Evolutionary conservation across 495 filamentous ascomycete genomes (phyloP), one percentile per base, ranked within the genome.

Genomic region (Talaromyces wortmannii): DNA sequence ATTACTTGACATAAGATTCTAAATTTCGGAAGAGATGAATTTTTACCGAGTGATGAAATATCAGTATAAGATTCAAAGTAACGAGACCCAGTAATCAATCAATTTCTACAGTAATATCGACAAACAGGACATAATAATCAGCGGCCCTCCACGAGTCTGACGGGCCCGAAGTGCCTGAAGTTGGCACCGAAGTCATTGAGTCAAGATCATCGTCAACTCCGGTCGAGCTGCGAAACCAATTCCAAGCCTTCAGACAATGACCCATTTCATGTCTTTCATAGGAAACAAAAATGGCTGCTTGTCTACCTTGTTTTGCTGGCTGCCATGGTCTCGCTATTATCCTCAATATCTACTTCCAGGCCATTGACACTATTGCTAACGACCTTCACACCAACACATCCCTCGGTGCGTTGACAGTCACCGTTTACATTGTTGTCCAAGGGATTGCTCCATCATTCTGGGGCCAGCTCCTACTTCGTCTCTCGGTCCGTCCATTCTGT

Each of bases 321-420:
- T 0, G 71, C 65, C 53, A 66, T 69, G 33, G 72, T 74, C 58
- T 90, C 86, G 0, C 87, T 87, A 2, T 76, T 90, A 50, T 88
- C 85, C 0, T 85, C 85, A 16, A 88, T 60, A 89, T 91, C 44
- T 94, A 94, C 66, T 90, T 91, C 56, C 88, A 88, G 5, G 84
- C 85, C 2, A 71, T 92, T 17, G 65, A 62, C 15, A 57, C 32
- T 10, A 13, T 45, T n/a, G 5, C 36, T 10, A 18, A 70, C 62
- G 56, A 63, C 23, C 55, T 73, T 5, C 30, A 61, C 32, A 51
- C 67, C 45, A 67, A 63, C 15, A 68, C 70, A 58, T 65, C 69
- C 6, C 55, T 73, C 6, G 65, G 64, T 11, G 67, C 69, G 0
- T 54, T 75, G 36, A 75, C 72, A 0, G 59, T 75, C 17, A 75